These are phyloP conservation scores for Buddleja alternifolia DNA, from an alignment of 257 asterid genomes.

Conservation along the genomic window DNA sequence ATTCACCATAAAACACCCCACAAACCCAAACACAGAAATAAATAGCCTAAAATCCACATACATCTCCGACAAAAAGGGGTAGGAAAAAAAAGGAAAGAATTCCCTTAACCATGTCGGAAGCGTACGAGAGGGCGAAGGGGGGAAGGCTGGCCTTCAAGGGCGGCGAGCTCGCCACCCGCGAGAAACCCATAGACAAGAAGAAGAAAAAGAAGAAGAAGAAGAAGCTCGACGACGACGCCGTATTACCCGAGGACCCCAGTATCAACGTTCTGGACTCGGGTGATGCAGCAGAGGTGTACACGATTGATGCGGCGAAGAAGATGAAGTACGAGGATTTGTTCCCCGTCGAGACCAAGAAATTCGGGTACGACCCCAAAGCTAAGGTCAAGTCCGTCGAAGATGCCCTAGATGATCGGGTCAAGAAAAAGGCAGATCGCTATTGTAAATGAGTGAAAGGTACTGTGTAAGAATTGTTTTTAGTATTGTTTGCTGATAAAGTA, in stretches of 20 bases:
- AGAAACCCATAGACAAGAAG: slow-evolving; percentile 79
- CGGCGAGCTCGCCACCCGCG: slow-evolving; percentile 82
- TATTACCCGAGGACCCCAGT: slow-evolving; percentile 37
- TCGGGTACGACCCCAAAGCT: slow-evolving; percentile 79
- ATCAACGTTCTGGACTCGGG: slow-evolving; percentile 38
- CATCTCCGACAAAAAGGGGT: no score
- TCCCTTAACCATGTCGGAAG: slow-evolving; percentile 69
- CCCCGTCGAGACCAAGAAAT: slow-evolving; percentile 83
- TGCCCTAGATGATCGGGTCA: slow-evolving; percentile 92
- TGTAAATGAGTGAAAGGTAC: slow-evolving; percentile 56
- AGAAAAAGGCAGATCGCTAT: slow-evolving; percentile 97
- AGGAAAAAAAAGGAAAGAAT: no score
- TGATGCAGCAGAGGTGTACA: slow-evolving; percentile 59
- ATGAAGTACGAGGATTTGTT: slow-evolving; percentile 94
- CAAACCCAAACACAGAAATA: no score
- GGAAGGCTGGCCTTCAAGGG: slow-evolving; percentile 95
- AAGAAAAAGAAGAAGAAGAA: slow-evolving; percentile 59
- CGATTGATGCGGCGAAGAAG: slow-evolving; percentile 94
- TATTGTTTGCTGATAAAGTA: no score
- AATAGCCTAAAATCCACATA: no score
- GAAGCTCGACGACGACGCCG: slow-evolving; percentile 47
- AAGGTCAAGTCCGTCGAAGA: slow-evolving; percentile 76
- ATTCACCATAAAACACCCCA: no score
- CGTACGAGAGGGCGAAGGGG: slow-evolving; percentile 71
- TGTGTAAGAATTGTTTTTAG: no score